phyloP scores from a whole-genome alignment of 345 rosid species.

The Camelina neglecta region DNA sequence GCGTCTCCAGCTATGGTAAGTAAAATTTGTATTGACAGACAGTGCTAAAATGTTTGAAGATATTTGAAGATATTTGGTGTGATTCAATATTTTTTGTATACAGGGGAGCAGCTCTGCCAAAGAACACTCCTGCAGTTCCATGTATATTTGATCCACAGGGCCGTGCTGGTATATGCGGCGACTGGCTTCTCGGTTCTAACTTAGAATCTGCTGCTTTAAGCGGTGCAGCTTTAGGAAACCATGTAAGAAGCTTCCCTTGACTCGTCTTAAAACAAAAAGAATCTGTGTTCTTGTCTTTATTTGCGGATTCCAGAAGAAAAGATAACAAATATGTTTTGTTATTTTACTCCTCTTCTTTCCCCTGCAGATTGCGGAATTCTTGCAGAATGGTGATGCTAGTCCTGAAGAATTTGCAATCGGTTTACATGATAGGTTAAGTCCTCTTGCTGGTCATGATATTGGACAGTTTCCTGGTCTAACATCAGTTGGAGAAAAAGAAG shows the following conservation, averaged over 20 bases:
- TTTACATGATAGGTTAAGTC: slow-evolving; percentile 58
- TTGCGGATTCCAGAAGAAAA: neutral
- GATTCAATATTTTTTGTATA: slow-evolving; percentile 5
- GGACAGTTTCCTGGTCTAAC: slow-evolving; percentile 76
- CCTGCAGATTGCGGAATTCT: slow-evolving; percentile 70
- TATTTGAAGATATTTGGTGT: slow-evolving; percentile 1
- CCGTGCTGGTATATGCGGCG: slow-evolving; percentile 94
- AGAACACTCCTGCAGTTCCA: slow-evolving; percentile 68
- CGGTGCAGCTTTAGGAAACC: slow-evolving; percentile 81
- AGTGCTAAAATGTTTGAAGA: neutral
- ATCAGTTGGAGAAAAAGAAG: slow-evolving; percentile 34
- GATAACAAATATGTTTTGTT: neutral
- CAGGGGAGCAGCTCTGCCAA: slow-evolving; percentile 98
- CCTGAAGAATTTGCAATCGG: slow-evolving; percentile 73
- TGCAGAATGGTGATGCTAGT: slow-evolving; percentile 54
- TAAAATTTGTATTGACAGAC: neutral
- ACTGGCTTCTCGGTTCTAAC: slow-evolving; percentile 89
- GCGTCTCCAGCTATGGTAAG: slow-evolving; percentile 79
- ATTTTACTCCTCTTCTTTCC: slow-evolving; percentile 11
- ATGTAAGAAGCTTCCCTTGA: slow-evolving; percentile 50
- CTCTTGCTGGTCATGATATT: slow-evolving; percentile 68
- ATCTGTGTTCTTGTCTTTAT: neutral
- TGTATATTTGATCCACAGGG: slow-evolving; percentile 88
- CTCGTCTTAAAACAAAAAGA: neutral
- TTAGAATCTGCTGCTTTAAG: slow-evolving; percentile 89